phyloP scores from a whole-genome alignment of 352 stramenopile genomes.

The Globisporangium orthogonon region DNA sequence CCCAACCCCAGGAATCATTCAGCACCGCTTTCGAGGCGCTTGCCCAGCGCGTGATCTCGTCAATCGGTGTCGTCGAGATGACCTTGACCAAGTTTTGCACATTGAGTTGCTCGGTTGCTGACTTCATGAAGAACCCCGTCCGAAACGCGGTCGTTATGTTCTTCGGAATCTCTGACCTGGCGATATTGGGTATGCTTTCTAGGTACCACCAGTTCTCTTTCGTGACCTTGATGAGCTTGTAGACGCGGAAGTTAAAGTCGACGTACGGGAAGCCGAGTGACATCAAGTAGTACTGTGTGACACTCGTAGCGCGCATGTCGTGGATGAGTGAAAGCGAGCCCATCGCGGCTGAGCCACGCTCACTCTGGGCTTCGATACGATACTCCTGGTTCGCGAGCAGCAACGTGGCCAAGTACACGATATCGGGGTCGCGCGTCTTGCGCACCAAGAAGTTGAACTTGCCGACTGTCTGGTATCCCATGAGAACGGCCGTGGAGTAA shows the following conservation, averaged over 20 bases:
- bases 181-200: slow-evolving; percentile 13
- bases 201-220: slow-evolving; percentile 18
- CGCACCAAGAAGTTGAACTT: slow-evolving; percentile 31
- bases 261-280: slow-evolving; percentile 28
- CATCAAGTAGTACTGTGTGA: slow-evolving; percentile 21
- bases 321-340: slow-evolving; percentile 22
- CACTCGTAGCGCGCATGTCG: slow-evolving; percentile 16
- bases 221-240: slow-evolving; percentile 15
- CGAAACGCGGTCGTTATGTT: too few species aligned
- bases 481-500: slow-evolving; percentile 17
- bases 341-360: slow-evolving; percentile 16
- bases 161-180: too few species aligned
- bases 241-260: slow-evolving; percentile 25
- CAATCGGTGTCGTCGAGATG: slow-evolving; percentile 16
- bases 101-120: slow-evolving; percentile 28
- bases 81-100: slow-evolving; percentile 17
- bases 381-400: slow-evolving; percentile 27
- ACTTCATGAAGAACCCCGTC: slow-evolving; percentile 16
- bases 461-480: slow-evolving; percentile 11
- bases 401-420: slow-evolving; percentile 19
- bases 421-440: slow-evolving; percentile 6
- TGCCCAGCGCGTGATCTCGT: slow-evolving; percentile 14
- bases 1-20: slow-evolving; percentile 51
- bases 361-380: slow-evolving; percentile 12
- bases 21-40: slow-evolving; percentile 19